Conservation (phyloP, 1,284 basidiomycete species). For the Ceratobasidium sp. region DNA sequence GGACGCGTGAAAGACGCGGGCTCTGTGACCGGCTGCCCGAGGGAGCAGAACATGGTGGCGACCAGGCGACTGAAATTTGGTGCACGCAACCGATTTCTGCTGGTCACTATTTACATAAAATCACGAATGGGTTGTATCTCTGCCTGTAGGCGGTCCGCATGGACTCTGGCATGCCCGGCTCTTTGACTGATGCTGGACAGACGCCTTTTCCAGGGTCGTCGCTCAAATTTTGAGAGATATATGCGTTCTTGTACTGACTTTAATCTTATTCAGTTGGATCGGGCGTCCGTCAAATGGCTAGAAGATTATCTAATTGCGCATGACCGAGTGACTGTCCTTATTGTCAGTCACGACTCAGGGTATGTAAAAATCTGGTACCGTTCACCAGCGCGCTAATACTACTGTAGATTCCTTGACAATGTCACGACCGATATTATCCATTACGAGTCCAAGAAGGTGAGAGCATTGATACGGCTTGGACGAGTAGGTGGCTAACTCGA, state of each 20-base stretch:
- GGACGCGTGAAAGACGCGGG: too few species aligned
- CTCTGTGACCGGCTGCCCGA: too few species aligned
- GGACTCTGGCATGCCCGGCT: background rate
- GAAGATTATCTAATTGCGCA: conserved; percentile 87
- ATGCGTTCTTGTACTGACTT: conserved; percentile 31
- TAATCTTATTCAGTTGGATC: conserved; percentile 71
- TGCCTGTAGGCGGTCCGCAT: conserved; percentile 41
- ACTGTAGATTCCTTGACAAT: conserved; percentile 86
- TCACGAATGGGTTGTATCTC: conserved; percentile 26
- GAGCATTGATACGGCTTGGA: conserved; percentile 2
- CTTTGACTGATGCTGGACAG: background rate
- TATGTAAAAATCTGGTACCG: conserved; percentile 50
- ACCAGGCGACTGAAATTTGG: too few species aligned
- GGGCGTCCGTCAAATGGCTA: conserved; percentile 90
- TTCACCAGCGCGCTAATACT: background rate
- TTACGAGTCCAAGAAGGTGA: conserved; percentile 92
- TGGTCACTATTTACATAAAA: too few species aligned
- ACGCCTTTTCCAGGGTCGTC: too few species aligned
- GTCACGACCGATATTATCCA: conserved; percentile 98
- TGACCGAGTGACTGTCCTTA: conserved; percentile 87
- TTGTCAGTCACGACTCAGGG: conserved; percentile 98
- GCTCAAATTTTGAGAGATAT: background rate
- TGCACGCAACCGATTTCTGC: too few species aligned
- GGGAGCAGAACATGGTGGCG: too few species aligned
- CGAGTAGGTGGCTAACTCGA: conserved; percentile 37